Conservation (phyloP, 148 eudicot genomes). For the Cornus florida region DNA sequence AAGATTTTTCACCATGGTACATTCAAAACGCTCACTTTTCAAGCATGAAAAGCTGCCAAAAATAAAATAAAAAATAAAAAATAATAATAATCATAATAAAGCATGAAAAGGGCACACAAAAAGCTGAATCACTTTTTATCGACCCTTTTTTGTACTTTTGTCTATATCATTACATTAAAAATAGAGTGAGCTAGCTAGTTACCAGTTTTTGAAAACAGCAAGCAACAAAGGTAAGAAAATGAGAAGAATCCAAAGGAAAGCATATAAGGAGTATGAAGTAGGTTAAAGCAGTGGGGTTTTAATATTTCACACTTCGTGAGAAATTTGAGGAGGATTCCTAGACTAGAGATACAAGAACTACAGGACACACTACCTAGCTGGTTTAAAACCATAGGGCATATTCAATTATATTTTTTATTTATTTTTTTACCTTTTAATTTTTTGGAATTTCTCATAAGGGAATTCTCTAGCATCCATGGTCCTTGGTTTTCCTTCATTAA, state of each 20-base stretch:
- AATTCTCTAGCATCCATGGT: slow-evolving; percentile 26
- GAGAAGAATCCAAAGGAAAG: slow-evolving; percentile 24
- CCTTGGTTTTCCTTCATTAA: background rate
- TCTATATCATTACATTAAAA: background rate
- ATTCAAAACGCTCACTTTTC: slow-evolving; percentile 5
- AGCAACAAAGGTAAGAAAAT: slow-evolving; percentile 12
- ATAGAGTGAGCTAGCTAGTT: background rate
- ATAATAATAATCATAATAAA: too few relatives aligned
- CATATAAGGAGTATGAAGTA: slow-evolving; percentile 8
- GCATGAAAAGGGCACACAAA: slow-evolving; percentile 16
- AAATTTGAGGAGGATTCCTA: slow-evolving; percentile 41
- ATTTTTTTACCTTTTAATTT: too few relatives aligned
- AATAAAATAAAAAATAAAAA: too few relatives aligned
- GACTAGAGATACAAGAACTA: slow-evolving; percentile 37
- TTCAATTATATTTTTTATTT: background rate
- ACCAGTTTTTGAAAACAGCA: slow-evolving; percentile 6
- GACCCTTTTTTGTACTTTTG: slow-evolving; percentile 14
- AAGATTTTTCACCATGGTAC: background rate
- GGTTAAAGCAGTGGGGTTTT: slow-evolving; percentile 7
- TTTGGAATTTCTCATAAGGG: slow-evolving; percentile 26
- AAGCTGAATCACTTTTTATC: slow-evolving; percentile 27
- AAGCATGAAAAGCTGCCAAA: background rate
- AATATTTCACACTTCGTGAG: slow-evolving; percentile 2
- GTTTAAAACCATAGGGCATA: slow-evolving; percentile 4
- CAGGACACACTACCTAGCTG: slow-evolving; percentile 22